Percentiles rank a stretch among this genome's conserved stretches.
phyloP scores from a whole-genome alignment of 2,329 filamentous ascomycete species.

The Botrytis paeoniae region DNA sequence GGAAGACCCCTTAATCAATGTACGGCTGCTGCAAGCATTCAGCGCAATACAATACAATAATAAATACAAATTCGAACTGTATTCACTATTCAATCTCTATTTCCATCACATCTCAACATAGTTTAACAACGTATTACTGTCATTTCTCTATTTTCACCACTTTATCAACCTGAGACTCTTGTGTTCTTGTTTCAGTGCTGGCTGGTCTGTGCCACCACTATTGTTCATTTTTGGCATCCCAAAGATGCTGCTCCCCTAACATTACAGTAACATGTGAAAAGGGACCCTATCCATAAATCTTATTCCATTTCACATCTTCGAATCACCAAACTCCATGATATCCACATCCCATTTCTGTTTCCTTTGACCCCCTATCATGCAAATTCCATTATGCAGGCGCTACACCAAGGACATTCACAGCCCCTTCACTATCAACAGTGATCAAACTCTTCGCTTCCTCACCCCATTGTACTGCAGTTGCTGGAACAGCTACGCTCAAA shows the following conservation, averaged over 20 bases:
- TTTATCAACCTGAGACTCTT: neutral
- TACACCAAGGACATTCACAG: conserved; percentile 64
- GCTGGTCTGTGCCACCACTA: neutral
- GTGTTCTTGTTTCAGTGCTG: neutral
- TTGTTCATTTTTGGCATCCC: conserved; percentile 12
- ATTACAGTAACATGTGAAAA: conserved; percentile 15
- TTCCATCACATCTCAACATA: neutral
- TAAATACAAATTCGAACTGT: neutral
- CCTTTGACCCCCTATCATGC: neutral
- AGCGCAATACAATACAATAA: neutral
- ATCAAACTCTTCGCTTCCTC: conserved; percentile 70
- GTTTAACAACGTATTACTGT: neutral
- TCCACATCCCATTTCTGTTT: neutral
- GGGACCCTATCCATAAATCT: neutral
- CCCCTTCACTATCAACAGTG: conserved; percentile 70
- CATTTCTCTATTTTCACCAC: neutral
- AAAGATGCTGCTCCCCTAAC: conserved; percentile 7
- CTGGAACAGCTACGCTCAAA: conserved; percentile 70
- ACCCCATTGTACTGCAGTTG: conserved; percentile 76
- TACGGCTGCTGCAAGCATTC: neutral
- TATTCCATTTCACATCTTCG: conserved; percentile 11
- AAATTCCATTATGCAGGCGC: conserved; percentile 2
- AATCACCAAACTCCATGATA: conserved; percentile 18
- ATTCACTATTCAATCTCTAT: neutral
- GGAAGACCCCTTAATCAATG: neutral